phyloP scores from a whole-genome alignment of 2,329 filamentous ascomycete species.

The Pseudocercospora ulei region DNA sequence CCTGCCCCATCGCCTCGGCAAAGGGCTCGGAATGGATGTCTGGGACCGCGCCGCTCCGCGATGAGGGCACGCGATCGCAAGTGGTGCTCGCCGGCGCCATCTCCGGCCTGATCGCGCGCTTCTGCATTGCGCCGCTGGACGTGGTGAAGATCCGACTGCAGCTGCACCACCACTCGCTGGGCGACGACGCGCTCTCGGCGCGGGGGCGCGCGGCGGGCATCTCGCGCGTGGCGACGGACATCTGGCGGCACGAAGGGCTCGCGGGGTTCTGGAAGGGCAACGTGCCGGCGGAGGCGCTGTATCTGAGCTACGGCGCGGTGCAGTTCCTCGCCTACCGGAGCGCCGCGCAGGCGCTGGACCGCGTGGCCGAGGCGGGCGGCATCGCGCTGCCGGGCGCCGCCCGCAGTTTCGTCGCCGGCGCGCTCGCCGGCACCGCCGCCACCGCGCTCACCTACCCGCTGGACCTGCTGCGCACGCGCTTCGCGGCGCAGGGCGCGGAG shows the following conservation, averaged over 20 bases:
- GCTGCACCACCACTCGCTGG: constrained; percentile 75
- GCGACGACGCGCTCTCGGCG: constrained; percentile 58
- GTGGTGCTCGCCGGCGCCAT: constrained; percentile 57
- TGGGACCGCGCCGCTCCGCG: constrained; percentile 54
- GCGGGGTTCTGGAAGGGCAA: constrained; percentile 94
- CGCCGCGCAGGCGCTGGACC: constrained; percentile 56
- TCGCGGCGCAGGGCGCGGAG: constrained; percentile 82
- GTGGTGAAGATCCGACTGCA: constrained; percentile 97
- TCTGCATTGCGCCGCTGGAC: constrained; percentile 88
- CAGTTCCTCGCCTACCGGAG: constrained; percentile 86
- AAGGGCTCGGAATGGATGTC: constrained; percentile 49
- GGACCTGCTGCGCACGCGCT: constrained; percentile 84
- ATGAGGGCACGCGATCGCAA: constrained; percentile 61
- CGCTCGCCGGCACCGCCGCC: constrained; percentile 68
- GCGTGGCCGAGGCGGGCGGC: constrained; percentile 38
- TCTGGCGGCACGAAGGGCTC: constrained; percentile 70
- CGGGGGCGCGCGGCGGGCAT: constrained; percentile 25
- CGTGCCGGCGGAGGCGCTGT: constrained; percentile 86
- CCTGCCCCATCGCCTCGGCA: constrained; percentile 4
- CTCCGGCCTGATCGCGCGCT: constrained; percentile 82
- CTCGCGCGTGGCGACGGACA: constrained; percentile 45
- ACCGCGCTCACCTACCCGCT: constrained; percentile 84
- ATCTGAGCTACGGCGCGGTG: constrained; percentile 76
- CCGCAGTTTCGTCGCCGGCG: constrained; percentile 75
- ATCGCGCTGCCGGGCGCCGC: constrained; percentile 55